Percentiles rank a stretch among this genome's conserved stretches.
Evolutionary conservation across 768 basidiomycete species (phyloP).

Genomic region (Tricholomella constricta): DNA sequence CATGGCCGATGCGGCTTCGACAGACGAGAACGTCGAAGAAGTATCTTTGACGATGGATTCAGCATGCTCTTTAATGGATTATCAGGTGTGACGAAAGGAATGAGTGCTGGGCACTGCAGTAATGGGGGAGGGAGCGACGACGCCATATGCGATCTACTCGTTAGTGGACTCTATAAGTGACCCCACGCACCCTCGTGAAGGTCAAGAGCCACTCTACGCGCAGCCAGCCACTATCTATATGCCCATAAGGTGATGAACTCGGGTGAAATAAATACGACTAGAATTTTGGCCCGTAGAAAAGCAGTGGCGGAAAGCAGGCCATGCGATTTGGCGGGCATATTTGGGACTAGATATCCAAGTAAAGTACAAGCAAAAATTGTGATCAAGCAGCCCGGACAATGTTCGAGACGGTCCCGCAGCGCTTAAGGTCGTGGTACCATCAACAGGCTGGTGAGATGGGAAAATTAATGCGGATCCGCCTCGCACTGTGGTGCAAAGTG

Average conservation of each 20-base stretch:
- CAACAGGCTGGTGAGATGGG: background rate
- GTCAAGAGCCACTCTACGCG: conserved; percentile 14
- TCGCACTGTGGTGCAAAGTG: no score
- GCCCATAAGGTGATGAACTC: conserved; percentile 24
- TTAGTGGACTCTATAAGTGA: no score
- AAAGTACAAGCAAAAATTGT: conserved; percentile 27
- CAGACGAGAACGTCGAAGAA: background rate
- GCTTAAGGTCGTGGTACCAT: background rate
- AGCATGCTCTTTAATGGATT: background rate
- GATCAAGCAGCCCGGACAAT: conserved; percentile 26
- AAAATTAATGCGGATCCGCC: background rate
- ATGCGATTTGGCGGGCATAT: conserved; percentile 16
- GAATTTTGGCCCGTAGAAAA: conserved; percentile 9
- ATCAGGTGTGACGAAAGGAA: no score
- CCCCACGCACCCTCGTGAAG: conserved; percentile 2
- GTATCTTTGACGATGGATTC: background rate
- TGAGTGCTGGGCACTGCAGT: no score
- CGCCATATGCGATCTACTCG: no score
- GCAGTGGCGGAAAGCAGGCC: background rate
- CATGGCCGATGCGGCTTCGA: background rate
- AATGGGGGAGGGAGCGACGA: no score
- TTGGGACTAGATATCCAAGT: conserved; percentile 25
- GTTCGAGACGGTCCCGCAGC: conserved; percentile 13
- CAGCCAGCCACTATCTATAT: conserved; percentile 19
- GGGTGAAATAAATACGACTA: conserved; percentile 22